A percentile compares a stretch with the other conserved stretches of the same genome.
Evolutionary conservation across 164 flowering plant genomes (phyloP).

Genomic region (Tetracentron sinense): DNA sequence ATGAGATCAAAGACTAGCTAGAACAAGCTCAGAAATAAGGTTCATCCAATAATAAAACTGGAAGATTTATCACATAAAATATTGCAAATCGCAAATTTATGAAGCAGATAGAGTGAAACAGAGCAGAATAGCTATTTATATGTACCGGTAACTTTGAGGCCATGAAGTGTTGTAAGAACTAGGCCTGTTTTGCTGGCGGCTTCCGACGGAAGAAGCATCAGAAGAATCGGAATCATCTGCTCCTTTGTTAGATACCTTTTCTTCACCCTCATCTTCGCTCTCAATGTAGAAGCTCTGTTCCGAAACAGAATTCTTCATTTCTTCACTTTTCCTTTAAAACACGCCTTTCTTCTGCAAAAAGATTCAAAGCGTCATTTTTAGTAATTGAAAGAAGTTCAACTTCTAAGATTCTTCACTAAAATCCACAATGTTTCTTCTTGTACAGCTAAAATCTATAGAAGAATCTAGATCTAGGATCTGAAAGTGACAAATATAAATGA

Average conservation of each 20-base stretch:
- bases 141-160: slow-evolving; percentile 81
- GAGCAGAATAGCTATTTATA: background rate
- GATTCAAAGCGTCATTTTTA: background rate
- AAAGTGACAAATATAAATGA: too few relatives aligned
- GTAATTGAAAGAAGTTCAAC: background rate
- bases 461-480: too few relatives aligned
- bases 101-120: background rate
- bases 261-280: slow-evolving; percentile 74
- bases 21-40: background rate
- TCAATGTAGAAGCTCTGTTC: slow-evolving; percentile 77
- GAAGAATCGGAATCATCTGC: slow-evolving; percentile 63
- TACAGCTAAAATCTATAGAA: too few relatives aligned
- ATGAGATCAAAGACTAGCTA: background rate
- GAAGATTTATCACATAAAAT: too few relatives aligned
- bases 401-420: too few relatives aligned
- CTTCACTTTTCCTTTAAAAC: slow-evolving; percentile 2
- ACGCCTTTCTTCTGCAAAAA: background rate
- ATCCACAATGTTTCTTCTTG: too few relatives aligned
- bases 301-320: slow-evolving; percentile 78
- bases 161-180: slow-evolving; percentile 67
- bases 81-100: too few relatives aligned
- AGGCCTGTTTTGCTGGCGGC: slow-evolving; percentile 47
- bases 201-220: slow-evolving; percentile 37
- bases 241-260: slow-evolving; percentile 23
- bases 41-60: background rate